phyloP scores from a whole-genome alignment of 2,329 filamentous ascomycete species.

The Verruconis gallopava region DNA sequence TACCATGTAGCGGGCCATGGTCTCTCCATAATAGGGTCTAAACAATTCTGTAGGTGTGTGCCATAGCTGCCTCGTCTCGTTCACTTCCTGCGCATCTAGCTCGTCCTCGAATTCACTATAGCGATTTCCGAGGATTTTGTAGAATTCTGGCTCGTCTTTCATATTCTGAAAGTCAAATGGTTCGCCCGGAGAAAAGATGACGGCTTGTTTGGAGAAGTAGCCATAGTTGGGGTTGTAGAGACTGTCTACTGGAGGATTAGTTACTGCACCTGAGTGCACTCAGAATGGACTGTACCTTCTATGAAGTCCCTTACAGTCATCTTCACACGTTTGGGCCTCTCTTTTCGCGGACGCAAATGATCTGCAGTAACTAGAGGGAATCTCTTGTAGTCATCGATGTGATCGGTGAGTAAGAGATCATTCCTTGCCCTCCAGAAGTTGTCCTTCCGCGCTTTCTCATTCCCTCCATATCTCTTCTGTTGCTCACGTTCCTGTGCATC shows the following conservation, averaged over 20 bases:
- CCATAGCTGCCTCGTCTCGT: slow-evolving; percentile 83
- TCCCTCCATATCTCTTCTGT: slow-evolving; percentile 11
- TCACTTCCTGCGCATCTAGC: slow-evolving; percentile 58
- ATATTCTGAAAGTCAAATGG: slow-evolving; percentile 80
- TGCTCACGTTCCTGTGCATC: slow-evolving; percentile 1
- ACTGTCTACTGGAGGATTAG: slow-evolving; percentile 49
- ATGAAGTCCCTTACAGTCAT: slow-evolving; percentile 98
- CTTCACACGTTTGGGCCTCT: slow-evolving; percentile 78
- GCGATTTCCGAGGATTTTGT: slow-evolving; percentile 58
- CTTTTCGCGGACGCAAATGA: slow-evolving; percentile 56
- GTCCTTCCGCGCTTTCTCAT: slow-evolving; percentile 46
- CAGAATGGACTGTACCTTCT: slow-evolving; percentile 50
- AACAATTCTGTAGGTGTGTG: slow-evolving; percentile 98
- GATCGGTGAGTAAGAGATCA: slow-evolving; percentile 61
- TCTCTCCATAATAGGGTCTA: slow-evolving; percentile 90
- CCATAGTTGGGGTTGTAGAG: slow-evolving; percentile 90
- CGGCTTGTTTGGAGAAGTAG: slow-evolving; percentile 91
- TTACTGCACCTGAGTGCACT: slow-evolving; percentile 10
- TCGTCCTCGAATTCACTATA: slow-evolving; percentile 86
- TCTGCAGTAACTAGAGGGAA: slow-evolving; percentile 80
- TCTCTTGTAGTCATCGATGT: slow-evolving; percentile 63
- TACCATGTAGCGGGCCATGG: slow-evolving; percentile 89
- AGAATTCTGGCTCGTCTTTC: slow-evolving; percentile 75
- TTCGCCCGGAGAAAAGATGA: slow-evolving; percentile 86
- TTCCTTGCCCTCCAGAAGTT: slow-evolving; percentile 70